Percentiles rank a stretch among this genome's conserved stretches.
These are phyloP conservation scores for Neonothopanus nambi DNA, from an alignment of 1,284 basidiomycete genomes.

Conservation along the genomic window DNA sequence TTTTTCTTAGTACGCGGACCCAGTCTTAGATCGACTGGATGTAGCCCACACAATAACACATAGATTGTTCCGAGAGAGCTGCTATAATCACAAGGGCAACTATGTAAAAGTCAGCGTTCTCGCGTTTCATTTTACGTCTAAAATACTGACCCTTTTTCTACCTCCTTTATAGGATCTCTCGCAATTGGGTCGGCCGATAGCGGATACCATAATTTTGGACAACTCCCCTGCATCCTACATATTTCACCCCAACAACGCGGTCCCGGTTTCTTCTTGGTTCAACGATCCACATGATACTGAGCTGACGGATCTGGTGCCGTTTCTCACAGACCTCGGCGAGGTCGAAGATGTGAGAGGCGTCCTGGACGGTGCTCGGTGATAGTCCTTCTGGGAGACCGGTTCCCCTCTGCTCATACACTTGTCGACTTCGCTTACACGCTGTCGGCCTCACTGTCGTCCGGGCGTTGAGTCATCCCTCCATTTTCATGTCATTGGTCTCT, in stretches of 20 bases:
- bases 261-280: slow-evolving; percentile 99
- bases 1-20: slow-evolving; percentile 85
- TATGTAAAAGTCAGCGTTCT: slow-evolving; percentile 90
- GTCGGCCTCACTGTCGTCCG: background rate
- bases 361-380: slow-evolving; percentile 78
- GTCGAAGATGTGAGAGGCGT: slow-evolving; percentile 94
- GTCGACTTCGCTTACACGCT: background rate
- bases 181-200: slow-evolving; percentile 91
- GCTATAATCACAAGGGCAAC: slow-evolving; percentile 98
- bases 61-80: slow-evolving; percentile 95
- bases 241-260: slow-evolving; percentile 99
- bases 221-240: slow-evolving; percentile 99
- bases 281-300: slow-evolving; percentile 98
- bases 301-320: slow-evolving; percentile 91
- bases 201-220: slow-evolving; percentile 96
- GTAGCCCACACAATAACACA: slow-evolving; percentile 92
- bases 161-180: slow-evolving; percentile 77
- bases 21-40: slow-evolving; percentile 96
- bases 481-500: slow-evolving; percentile 19
- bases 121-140: slow-evolving; percentile 6
- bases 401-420: slow-evolving; percentile 41
- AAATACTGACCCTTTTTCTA: slow-evolving; percentile 4
- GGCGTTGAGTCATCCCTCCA: background rate
- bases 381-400: background rate
- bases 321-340: slow-evolving; percentile 83